Evolutionary conservation across 345 rosid genomes (phyloP).

Genomic region (Litchi chinensis): DNA sequence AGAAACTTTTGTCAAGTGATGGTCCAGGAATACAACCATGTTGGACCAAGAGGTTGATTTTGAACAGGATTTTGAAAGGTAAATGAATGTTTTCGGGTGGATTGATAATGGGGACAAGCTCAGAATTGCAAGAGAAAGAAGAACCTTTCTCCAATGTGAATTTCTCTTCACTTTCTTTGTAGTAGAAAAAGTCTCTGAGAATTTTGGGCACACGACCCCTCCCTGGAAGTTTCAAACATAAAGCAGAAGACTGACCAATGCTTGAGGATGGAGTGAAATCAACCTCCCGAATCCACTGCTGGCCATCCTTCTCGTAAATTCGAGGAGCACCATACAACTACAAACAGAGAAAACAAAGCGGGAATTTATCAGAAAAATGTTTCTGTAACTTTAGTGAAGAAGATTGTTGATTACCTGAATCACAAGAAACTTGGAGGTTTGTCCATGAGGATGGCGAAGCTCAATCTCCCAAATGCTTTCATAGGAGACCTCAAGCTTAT

Average conservation of each 20-base stretch:
- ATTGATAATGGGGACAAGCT: constrained; percentile 44
- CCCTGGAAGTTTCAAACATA: constrained; percentile 43
- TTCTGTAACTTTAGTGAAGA: background rate
- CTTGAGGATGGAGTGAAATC: constrained; percentile 43
- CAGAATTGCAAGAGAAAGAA: constrained; percentile 36
- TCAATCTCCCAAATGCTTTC: constrained; percentile 51
- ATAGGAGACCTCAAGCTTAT: constrained; percentile 46
- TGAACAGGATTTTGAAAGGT: constrained; percentile 44
- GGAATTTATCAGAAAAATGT: background rate
- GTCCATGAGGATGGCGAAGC: constrained; percentile 29
- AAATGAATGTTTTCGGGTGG: constrained; percentile 31
- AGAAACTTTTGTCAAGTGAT: constrained; percentile 38
- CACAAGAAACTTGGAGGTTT: constrained; percentile 29
- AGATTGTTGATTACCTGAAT: constrained; percentile 39
- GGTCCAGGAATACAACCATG: constrained; percentile 45
- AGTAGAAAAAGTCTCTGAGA: constrained; percentile 33
- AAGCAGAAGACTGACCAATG: constrained; percentile 47
- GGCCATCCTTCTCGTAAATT: constrained; percentile 33
- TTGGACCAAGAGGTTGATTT: constrained; percentile 45
- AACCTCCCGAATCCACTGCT: constrained; percentile 40
- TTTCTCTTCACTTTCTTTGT: constrained; percentile 28
- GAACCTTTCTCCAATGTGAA: constrained; percentile 32
- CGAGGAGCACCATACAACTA: constrained; percentile 48
- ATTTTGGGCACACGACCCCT: constrained; percentile 29
- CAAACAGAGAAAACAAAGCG: background rate